Percentiles rank a stretch among this genome's conserved stretches.
phyloP scores from a whole-genome alignment of 164 flowering plant genomes.

The Nelumbo lutea region DNA sequence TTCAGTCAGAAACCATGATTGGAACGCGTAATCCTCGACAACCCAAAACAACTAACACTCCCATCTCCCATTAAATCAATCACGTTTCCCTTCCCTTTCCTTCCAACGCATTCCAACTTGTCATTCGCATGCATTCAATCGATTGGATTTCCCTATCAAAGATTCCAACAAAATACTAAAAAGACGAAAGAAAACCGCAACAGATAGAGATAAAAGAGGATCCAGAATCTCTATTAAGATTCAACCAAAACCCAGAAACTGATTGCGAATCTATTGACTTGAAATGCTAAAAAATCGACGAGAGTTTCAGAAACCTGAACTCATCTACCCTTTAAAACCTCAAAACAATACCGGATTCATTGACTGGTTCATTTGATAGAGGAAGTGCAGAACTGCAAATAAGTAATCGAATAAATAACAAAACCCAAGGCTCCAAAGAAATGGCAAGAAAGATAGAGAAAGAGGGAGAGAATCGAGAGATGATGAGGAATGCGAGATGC shows the following conservation, averaged over 20 bases:
- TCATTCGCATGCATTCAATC: background rate
- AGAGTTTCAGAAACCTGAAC: background rate
- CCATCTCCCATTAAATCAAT: background rate
- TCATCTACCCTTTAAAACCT: background rate
- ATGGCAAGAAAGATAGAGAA: too few species aligned
- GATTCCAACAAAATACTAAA: background rate
- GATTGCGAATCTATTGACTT: background rate
- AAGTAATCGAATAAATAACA: too few species aligned
- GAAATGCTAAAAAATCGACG: background rate
- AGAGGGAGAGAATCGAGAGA: too few species aligned
- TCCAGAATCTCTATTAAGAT: background rate
- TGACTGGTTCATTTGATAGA: too few species aligned
- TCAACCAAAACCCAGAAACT: background rate
- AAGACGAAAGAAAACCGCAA: background rate
- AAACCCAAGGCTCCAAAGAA: too few species aligned
- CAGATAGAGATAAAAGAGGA: background rate
- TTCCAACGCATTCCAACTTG: background rate
- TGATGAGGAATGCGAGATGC: too few species aligned
- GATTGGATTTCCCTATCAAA: background rate
- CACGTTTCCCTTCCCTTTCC: background rate
- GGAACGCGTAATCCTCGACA: conserved; percentile 1
- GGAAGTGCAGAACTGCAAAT: too few species aligned
- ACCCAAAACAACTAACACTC: background rate
- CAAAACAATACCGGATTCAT: background rate
- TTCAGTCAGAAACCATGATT: conserved; percentile 1